Evolutionary conservation across 1,284 basidiomycete species (phyloP).

Genomic region (Marasmius tenuissimus): DNA sequence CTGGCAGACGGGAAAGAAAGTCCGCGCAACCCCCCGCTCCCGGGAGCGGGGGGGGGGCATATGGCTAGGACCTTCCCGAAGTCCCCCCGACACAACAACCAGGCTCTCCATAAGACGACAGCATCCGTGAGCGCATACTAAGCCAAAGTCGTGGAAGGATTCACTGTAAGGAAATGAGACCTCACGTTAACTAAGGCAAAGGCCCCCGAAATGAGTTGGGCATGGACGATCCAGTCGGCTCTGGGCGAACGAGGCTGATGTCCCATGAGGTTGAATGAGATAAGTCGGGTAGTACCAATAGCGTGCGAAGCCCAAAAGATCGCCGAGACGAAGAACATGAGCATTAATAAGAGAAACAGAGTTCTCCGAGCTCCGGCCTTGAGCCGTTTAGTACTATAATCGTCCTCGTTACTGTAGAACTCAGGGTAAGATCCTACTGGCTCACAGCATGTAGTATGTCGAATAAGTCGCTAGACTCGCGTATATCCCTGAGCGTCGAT

Average conservation of each 20-base stretch:
- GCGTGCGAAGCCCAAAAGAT: conserved; percentile 17
- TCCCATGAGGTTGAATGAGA: conserved; percentile 1
- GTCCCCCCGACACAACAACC: neutral
- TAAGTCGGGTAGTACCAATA: conserved; percentile 10
- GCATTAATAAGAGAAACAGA: conserved; percentile 6
- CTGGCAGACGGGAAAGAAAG: no score
- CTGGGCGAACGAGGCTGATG: neutral
- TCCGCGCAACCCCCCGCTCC: no score
- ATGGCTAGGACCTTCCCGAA: neutral
- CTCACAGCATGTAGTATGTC: conserved; percentile 8
- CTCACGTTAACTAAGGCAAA: conserved; percentile 19
- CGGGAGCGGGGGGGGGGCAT: no score
- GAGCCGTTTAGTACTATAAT: conserved; percentile 3
- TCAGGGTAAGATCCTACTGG: neutral
- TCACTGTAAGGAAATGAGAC: neutral
- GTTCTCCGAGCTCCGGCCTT: conserved; percentile 1
- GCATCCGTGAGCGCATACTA: conserved; percentile 1
- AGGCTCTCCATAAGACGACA: conserved; percentile 1
- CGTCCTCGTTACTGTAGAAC: no score
- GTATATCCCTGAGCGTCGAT: conserved; percentile 4
- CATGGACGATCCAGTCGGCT: neutral
- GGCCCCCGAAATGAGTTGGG: conserved; percentile 16
- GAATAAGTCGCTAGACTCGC: conserved; percentile 4
- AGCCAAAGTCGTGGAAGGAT: neutral
- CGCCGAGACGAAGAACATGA: conserved; percentile 16